Base-by-base conservation (phyloP, 495 filamentous ascomycete genomes). In the Aspergillus biplanus region DNA sequence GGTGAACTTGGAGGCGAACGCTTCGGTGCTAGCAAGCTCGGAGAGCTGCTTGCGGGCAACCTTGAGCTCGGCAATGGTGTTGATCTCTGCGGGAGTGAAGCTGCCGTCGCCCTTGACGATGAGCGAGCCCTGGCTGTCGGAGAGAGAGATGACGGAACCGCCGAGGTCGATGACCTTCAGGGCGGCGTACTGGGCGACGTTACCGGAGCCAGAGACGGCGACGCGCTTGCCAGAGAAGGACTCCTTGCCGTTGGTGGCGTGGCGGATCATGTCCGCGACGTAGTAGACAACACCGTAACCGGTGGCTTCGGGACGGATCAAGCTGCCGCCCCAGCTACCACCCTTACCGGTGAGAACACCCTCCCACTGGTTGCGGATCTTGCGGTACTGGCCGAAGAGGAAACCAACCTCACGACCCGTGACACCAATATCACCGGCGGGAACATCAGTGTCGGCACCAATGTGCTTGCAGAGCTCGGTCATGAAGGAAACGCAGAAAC, bases 281-380 rank as follows among this genome's bases (percentile, higher is more conserved):
- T 97, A 98, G 61, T 99, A 99, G 76, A 97, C 89, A 64, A 99
- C 88, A 78, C 95, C 95, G 78, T 91, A 98, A 55, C 95, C 95
- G 49, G 95, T 99, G 69, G 95, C 95, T 85, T 99, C 95, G 63
- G 95, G 95, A 65, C 95, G 86, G 82, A 98, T 98, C 79, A 97
- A 80, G 76, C 85, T 90, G 69, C 95, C 95, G 78, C 95, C 95
- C 92, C 92, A 98, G 79, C 75, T 86, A 69, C 86, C 85, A 60
- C 95, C 95, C 86, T 99, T 99, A 59, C 95, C 95, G 65, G 95
- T 99, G 71, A 99, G 84, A 62, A 96, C 89, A 72, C 95, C 95
- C 80, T 96, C 93, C 90, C 92, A 99, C 75, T 87, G 83, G 82
- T 95, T 96, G 71, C 85, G 85, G 76, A 90, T 86, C 66, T 90